Evolutionary conservation across 2,329 filamentous ascomycete species (phyloP), one percentile per base, ranked within the genome.

Genomic region (Talaromyces sp.): DNA sequence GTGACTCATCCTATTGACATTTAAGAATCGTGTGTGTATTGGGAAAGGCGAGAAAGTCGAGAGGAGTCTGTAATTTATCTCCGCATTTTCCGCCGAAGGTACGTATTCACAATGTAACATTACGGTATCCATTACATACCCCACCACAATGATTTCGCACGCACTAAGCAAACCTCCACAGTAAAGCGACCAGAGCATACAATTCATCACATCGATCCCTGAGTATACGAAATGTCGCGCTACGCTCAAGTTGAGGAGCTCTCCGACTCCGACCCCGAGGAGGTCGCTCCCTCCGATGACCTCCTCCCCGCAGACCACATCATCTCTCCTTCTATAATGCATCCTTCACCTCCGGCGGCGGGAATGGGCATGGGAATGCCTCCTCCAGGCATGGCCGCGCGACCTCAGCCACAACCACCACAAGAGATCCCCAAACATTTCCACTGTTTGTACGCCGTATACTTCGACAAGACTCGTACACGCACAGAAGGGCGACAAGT

Each of bases 371-470:
- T 33, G 27, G 27, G 27, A 13, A 71, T 76, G 57, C 72, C 76
- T 62, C 62, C 71, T 64, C 60, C 68, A n/a, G 62, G 63, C 67
- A 69, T 67, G 58, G 69, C 70, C 45, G 71, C 73, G 70, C 73
- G 71, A 71, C 75, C 71, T 67, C 75, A 70, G 49, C 79, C 78
- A 61, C 80, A 77, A 70, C 80, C 79, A 66, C 79, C 82, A 70
- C 82, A 81, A 66, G 83, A 87, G 67, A 82, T 82, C 66, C 83
- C 92, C 78, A 91, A 90, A 74, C 82, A 87, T 79, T 97, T 89
- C 82, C 90, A 95, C 78, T 94, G 92, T 79, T 84, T 99, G 31
- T 99, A 99, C 81, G 94, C 95, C 0, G 82, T 98, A 66, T 99
- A 99, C 85, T 99, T 99, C 74, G 94, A 97, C 83, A 85, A 85